Conservation (phyloP, 1,284 basidiomycete species). For the Malassezia furfur region DNA sequence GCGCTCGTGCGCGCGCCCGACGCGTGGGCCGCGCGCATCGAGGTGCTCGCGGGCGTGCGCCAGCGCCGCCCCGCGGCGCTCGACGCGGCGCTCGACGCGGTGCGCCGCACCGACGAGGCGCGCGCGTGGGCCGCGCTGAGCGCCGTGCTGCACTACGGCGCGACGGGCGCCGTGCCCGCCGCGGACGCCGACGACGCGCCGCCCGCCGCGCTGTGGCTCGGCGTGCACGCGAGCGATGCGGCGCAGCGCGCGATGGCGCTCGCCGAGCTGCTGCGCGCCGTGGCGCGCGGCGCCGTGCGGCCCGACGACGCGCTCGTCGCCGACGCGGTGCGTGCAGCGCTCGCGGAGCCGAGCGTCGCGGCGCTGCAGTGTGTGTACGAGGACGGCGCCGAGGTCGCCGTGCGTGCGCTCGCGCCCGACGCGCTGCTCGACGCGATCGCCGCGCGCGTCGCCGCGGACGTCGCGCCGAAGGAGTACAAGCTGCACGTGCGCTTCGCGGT, state of each 20-base stretch:
- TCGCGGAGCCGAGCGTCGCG: constrained; percentile 23
- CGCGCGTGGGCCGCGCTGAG: constrained; percentile 26
- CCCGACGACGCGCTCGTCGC: constrained; percentile 29
- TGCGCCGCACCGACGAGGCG: constrained; percentile 16
- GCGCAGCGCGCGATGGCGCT: constrained; percentile 28
- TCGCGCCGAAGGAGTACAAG: constrained; percentile 16
- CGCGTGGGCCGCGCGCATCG: constrained; percentile 21
- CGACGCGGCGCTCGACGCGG: constrained; percentile 25
- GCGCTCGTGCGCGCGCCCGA: constrained; percentile 19
- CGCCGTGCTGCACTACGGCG: constrained; percentile 27
- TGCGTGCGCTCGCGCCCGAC: constrained; percentile 17
- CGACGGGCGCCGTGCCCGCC: constrained; percentile 18
- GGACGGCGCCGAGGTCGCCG: constrained; percentile 14
- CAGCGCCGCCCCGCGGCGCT: constrained; percentile 23
- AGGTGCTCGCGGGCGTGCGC: constrained; percentile 24
- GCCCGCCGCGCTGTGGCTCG: constrained; percentile 31
- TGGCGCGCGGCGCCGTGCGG: constrained; percentile 17
- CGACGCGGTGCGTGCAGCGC: constrained; percentile 29
- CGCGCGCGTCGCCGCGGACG: constrained; percentile 13
- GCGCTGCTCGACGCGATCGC: constrained; percentile 21
- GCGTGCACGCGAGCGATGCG: constrained; percentile 30
- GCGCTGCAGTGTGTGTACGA: constrained; percentile 29
- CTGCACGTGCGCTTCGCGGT: constrained; percentile 20
- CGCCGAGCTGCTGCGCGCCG: constrained; percentile 23
- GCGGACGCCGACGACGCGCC: constrained; percentile 10